These are phyloP conservation scores for Tolypocladium endophyticum DNA, from an alignment of 2,329 filamentous ascomycete species.

Conservation along the genomic window DNA sequence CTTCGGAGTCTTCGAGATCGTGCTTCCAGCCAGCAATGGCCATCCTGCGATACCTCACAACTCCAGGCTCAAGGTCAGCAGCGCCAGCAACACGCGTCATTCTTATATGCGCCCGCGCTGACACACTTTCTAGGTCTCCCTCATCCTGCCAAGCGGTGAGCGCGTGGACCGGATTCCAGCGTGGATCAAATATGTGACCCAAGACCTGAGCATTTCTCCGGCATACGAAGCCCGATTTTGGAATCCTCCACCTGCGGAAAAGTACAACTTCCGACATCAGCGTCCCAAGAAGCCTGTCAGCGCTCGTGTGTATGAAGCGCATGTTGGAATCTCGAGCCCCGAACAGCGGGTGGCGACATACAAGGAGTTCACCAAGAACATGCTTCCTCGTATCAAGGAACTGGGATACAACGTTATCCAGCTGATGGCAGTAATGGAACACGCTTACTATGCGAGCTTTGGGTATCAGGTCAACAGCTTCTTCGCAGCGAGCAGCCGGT, in stretches of 20 bases:
- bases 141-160: constrained; percentile 69
- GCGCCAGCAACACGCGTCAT: constrained; percentile 4
- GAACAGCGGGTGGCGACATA: constrained; percentile 85
- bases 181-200: constrained; percentile 96
- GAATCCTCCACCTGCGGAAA: constrained; percentile 73
- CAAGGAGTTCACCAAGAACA: constrained; percentile 91
- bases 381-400: constrained; percentile 81
- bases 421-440: constrained; percentile 98
- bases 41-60: constrained; percentile 78
- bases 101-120: neutral
- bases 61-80: constrained; percentile 81
- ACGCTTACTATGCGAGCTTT: constrained; percentile 98
- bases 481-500: constrained; percentile 93
- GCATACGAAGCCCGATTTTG: constrained; percentile 94
- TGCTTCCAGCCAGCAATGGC: constrained; percentile 61
- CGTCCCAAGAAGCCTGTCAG: constrained; percentile 76
- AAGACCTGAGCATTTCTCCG: constrained; percentile 80
- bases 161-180: constrained; percentile 81
- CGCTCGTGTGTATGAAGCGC: constrained; percentile 94
- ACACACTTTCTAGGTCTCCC: constrained; percentile 48
- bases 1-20: constrained; percentile 82
- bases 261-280: constrained; percentile 74
- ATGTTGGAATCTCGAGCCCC: constrained; percentile 91
- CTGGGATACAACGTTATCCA: constrained; percentile 97
- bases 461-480: constrained; percentile 99